A percentile compares a stretch with the other conserved stretches of the same genome.
These are phyloP conservation scores for Chytridium lagenaria DNA, from an alignment of 371 early-diverging fungal species.

Conservation along the genomic window DNA sequence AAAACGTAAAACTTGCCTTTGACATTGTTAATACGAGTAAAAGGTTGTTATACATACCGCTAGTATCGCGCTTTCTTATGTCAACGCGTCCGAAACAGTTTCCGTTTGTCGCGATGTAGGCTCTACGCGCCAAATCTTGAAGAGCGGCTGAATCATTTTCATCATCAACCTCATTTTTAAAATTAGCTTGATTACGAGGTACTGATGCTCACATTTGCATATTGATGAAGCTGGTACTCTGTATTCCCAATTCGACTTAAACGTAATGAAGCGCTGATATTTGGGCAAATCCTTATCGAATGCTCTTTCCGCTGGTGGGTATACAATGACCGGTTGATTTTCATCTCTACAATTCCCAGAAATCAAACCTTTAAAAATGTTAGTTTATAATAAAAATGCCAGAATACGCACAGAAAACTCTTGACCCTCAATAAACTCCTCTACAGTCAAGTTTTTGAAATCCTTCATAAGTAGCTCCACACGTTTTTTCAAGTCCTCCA, in stretches of 20 bases:
- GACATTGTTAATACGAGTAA: slow-evolving; percentile 3
- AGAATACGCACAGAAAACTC: slow-evolving; percentile 41
- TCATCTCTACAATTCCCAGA: slow-evolving; percentile 47
- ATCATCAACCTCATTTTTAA: slow-evolving; percentile 20
- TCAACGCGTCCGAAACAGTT: slow-evolving; percentile 50
- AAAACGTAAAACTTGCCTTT: slow-evolving; percentile 47
- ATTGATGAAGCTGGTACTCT: slow-evolving; percentile 29
- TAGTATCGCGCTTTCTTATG: slow-evolving; percentile 40
- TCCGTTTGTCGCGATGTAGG: slow-evolving; percentile 45
- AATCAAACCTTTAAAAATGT: slow-evolving; percentile 35
- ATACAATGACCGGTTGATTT: slow-evolving; percentile 41
- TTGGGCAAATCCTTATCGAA: slow-evolving; percentile 46
- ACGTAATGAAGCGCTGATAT: slow-evolving; percentile 46
- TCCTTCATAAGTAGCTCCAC: slow-evolving; percentile 29
- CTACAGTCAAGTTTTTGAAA: slow-evolving; percentile 42
- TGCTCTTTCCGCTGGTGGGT: slow-evolving; percentile 47
- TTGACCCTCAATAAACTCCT: slow-evolving; percentile 50
- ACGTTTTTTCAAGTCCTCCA: slow-evolving; percentile 27
- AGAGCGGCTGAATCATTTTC: slow-evolving; percentile 40
- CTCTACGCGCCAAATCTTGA: slow-evolving; percentile 48
- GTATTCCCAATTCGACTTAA: slow-evolving; percentile 46
- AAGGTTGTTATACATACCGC: slow-evolving; percentile 24
- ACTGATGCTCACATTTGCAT: slow-evolving; percentile 19
- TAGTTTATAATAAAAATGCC: too few species aligned
- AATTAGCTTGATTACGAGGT: neutral